Evolutionary conservation across 805 yeast species (phyloP), one percentile per base, ranked within the genome.

Genomic region (Limtongozyma cylindracea): DNA sequence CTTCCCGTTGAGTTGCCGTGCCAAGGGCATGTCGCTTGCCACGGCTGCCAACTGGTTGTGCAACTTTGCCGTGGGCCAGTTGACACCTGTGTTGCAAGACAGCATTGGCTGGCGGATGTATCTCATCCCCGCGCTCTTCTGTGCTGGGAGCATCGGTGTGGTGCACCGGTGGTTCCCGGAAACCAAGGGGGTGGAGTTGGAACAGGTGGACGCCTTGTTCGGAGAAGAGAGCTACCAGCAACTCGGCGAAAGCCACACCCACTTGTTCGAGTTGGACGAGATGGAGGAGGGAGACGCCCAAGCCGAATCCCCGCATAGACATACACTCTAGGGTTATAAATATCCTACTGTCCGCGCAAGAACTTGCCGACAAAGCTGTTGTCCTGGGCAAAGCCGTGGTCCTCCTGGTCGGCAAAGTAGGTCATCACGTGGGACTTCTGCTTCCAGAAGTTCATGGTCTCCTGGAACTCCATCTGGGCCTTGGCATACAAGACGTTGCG

Each of bases 381-480:
- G 36, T 61, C 56, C 33, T 53, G 56, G 29, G 62, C 59, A 19
- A 52, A 53, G 30, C 54, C 55, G 31, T 71, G 60, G 16, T 50
- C 52, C 20, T 57, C 58, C 41, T 60, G 69, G 33, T 66, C 67
- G 32, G 68, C 74, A 34, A 76, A 76, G 52, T 69, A 76, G 47
- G 70, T 64, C 66, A 72, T 54, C 20, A 76, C 77, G 44, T 76
- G 91, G 30, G 82, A 62, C 39, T 63, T 66, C 53, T 77, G 91
- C 44, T 77, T 66, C 47, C 92, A 76, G 49, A 91, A 76, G 40
- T 56, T 74, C 37, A 58, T 69, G 36, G 77, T 77, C 48, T 76
- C 76, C 53, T 76, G 92, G 91, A 77, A 76, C 43, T 77, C 92
- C 88, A 73, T 73, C 37, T 73, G 80, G 5, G 84, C 91, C 50